phyloP scores from a whole-genome alignment of 192 early-diverging fungal species.

The Backusella macrospora region DNA sequence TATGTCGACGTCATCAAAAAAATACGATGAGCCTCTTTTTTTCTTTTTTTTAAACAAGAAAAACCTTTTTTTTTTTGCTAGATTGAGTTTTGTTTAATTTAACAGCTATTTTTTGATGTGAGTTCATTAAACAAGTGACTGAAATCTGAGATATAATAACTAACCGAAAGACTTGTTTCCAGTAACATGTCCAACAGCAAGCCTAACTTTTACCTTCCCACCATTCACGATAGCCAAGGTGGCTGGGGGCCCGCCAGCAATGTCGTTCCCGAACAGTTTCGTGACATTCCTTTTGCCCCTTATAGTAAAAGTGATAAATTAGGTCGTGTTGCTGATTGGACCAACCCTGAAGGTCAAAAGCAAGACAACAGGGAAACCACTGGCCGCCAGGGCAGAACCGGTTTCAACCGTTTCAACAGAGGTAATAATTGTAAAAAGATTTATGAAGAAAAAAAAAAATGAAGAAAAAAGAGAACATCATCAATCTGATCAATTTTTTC shows the following conservation, averaged over 20 bases:
- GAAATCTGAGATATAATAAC: neutral
- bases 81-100: slow-evolving; percentile 14
- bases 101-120: slow-evolving; percentile 12
- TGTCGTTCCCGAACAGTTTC: slow-evolving; percentile 65
- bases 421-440: slow-evolving; percentile 20
- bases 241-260: slow-evolving; percentile 86
- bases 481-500: neutral
- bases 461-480: neutral
- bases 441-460: neutral
- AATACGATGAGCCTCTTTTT: slow-evolving; percentile 8
- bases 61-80: slow-evolving; percentile 4
- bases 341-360: slow-evolving; percentile 57
- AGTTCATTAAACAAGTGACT: neutral
- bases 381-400: slow-evolving; percentile 48
- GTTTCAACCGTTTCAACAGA: slow-evolving; percentile 45
- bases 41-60: slow-evolving; percentile 2
- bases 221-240: slow-evolving; percentile 76
- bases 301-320: slow-evolving; percentile 96
- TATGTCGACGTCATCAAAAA: neutral
- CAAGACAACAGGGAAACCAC: slow-evolving; percentile 63
- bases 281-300: slow-evolving; percentile 91
- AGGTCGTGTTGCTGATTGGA: slow-evolving; percentile 95
- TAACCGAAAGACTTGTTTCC: neutral
- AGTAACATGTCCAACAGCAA: slow-evolving; percentile 19
- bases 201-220: slow-evolving; percentile 73